These are phyloP conservation scores for Phaeosphaeria sp. DNA, from an alignment of 2,329 filamentous ascomycete species.

Conservation along the genomic window DNA sequence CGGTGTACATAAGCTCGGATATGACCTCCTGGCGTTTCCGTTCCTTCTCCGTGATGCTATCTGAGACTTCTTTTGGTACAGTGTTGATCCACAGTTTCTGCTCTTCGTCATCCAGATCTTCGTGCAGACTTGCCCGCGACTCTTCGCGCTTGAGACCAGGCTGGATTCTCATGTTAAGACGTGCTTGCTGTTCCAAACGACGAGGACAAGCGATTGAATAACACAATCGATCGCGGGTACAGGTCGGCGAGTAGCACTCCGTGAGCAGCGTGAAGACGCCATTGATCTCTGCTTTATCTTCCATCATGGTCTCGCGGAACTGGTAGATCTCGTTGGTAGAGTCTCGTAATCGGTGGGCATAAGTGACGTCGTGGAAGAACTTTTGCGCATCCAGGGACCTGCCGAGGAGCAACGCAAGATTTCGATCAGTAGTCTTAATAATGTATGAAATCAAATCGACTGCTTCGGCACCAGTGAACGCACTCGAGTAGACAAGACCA, in stretches of 20 bases:
- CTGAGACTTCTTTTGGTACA: constrained; percentile 91
- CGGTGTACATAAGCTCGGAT: constrained; percentile 97
- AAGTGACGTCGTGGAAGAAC: constrained; percentile 99
- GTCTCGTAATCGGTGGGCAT: constrained; percentile 93
- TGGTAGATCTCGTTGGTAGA: constrained; percentile 96
- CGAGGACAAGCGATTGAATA: constrained; percentile 98
- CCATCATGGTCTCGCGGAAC: constrained; percentile 90
- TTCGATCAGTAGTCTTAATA: constrained; percentile 95
- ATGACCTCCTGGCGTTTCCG: constrained; percentile 99
- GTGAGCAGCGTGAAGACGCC: constrained; percentile 96
- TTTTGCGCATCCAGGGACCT: constrained; percentile 95
- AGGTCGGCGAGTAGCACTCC: constrained; percentile 97
- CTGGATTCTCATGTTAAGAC: constrained; percentile 90
- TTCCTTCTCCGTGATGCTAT: constrained; percentile 86
- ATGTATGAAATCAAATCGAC: constrained; percentile 96
- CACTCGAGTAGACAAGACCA: constrained; percentile 94
- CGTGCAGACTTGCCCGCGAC: constrained; percentile 76
- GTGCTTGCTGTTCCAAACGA: constrained; percentile 90
- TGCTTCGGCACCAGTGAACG: constrained; percentile 93
- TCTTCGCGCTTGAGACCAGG: constrained; percentile 80
- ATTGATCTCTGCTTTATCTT: constrained; percentile 84
- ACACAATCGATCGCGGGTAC: constrained; percentile 91
- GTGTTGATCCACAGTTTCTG: constrained; percentile 99
- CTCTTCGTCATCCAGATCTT: constrained; percentile 89
- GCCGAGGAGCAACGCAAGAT: constrained; percentile 87